Percentiles rank a stretch among this genome's conserved stretches.
Evolutionary conservation across 108 stramenopile genomes (phyloP).

Genomic region (Schizochytrium sp.): DNA sequence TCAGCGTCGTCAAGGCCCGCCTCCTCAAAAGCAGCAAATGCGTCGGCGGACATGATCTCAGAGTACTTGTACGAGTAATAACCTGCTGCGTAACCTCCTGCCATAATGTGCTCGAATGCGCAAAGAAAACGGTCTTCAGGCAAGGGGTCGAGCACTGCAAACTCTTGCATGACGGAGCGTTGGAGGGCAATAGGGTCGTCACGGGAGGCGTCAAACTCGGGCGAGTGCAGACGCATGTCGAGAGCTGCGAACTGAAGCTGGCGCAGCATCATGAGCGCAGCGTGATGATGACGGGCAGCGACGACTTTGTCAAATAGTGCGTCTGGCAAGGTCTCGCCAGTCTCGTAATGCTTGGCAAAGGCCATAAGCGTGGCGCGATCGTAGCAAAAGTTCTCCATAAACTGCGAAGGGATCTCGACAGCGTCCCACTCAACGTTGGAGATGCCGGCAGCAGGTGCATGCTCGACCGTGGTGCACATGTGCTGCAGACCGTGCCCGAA

Average conservation of each 20-base stretch:
- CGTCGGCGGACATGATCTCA: slow-evolving; percentile 94
- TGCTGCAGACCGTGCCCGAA: slow-evolving; percentile 88
- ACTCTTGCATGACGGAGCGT: slow-evolving; percentile 65
- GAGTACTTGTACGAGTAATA: slow-evolving; percentile 97
- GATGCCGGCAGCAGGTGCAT: slow-evolving; percentile 62
- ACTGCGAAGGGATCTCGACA: slow-evolving; percentile 92
- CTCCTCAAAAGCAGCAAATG: slow-evolving; percentile 95
- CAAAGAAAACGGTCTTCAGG: slow-evolving; percentile 93
- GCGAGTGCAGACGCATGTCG: slow-evolving; percentile 82
- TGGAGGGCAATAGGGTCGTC: slow-evolving; percentile 68
- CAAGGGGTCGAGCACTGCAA: slow-evolving; percentile 73
- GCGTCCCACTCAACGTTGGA: slow-evolving; percentile 96
- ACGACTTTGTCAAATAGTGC: slow-evolving; percentile 89
- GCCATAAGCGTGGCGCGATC: slow-evolving; percentile 75
- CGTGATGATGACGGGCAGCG: slow-evolving; percentile 77
- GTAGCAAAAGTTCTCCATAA: slow-evolving; percentile 99
- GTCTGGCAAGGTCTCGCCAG: slow-evolving; percentile 84
- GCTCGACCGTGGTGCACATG: slow-evolving; percentile 82
- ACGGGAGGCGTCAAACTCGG: slow-evolving; percentile 20
- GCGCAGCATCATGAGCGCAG: slow-evolving; percentile 83
- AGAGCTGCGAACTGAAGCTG: slow-evolving; percentile 89
- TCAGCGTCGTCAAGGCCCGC: slow-evolving; percentile 79
- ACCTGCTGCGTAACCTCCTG: slow-evolving; percentile 87
- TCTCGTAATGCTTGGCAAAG: slow-evolving; percentile 95
- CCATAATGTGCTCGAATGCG: slow-evolving; percentile 90